phyloP scores from a whole-genome alignment of 1,284 basidiomycete species.

The Austropuccinia psidii region DNA sequence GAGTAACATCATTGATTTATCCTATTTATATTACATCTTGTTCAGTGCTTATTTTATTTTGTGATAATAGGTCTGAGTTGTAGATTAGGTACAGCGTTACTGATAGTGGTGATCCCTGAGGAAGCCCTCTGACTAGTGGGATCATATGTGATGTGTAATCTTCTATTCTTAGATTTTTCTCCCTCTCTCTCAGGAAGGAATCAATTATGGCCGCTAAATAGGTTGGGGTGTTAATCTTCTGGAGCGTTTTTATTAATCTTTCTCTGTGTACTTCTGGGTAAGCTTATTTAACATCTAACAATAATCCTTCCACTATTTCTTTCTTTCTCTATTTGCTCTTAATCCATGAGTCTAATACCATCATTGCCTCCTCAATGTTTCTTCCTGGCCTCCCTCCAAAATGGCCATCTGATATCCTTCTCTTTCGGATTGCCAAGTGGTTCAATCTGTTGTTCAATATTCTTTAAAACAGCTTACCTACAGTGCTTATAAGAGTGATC shows the following conservation, averaged over 20 bases:
- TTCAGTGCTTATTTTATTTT: too few species aligned
- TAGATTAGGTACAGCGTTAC: neutral
- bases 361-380: too few species aligned
- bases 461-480: too few species aligned
- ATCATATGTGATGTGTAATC: neutral
- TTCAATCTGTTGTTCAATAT: too few species aligned
- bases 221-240: neutral
- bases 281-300: neutral
- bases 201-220: neutral
- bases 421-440: too few species aligned
- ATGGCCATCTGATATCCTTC: too few species aligned
- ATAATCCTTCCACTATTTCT: neutral
- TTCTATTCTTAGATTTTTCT: neutral
- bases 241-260: neutral
- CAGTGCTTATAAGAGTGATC: too few species aligned
- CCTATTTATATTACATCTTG: too few species aligned
- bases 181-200: neutral
- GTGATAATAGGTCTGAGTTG: neutral
- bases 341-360: too few species aligned
- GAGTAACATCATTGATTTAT: too few species aligned
- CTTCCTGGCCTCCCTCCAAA: too few species aligned
- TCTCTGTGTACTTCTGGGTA: neutral
- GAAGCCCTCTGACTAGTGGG: neutral
- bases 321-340: neutral
- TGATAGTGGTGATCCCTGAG: neutral